These are phyloP conservation scores for Arxiozyma slooffiae DNA, from an alignment of 1,139 yeast genomes.

Conservation along the genomic window DNA sequence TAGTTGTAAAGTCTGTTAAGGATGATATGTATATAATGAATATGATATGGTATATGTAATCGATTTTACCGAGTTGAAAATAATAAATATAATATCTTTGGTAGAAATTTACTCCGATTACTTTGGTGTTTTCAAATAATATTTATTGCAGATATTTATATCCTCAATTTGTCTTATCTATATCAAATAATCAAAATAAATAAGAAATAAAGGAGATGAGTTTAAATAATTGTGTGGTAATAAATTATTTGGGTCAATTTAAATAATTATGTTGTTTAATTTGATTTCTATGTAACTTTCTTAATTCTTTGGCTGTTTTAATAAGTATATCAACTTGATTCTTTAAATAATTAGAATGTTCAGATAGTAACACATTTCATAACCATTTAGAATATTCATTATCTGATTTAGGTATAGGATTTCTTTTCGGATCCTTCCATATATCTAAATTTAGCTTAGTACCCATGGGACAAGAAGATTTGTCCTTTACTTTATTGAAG, in stretches of 20 bases:
- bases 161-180: neutral
- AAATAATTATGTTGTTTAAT: conserved; percentile 77
- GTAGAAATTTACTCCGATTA: too few species aligned
- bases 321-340: conserved; percentile 1
- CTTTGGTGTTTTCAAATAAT: neutral
- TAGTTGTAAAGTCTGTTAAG: neutral
- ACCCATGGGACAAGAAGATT: conserved; percentile 57
- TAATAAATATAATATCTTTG: too few species aligned
- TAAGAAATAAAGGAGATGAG: too few species aligned
- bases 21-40: neutral
- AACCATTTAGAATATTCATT: conserved; percentile 90
- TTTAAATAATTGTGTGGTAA: neutral
- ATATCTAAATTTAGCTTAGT: conserved; percentile 71
- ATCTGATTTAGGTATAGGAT: conserved; percentile 85
- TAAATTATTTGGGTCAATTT: conserved; percentile 16
- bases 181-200: neutral
- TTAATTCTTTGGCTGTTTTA: conserved; percentile 37
- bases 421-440: conserved; percentile 62
- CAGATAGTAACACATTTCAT: conserved; percentile 62
- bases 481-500: neutral
- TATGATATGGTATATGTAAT: too few species aligned
- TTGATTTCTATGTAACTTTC: conserved; percentile 54
- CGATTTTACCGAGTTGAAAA: too few species aligned
- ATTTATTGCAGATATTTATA: too few species aligned
- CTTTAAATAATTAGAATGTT: conserved; percentile 22